These are phyloP conservation scores for Medicago arabica DNA, from an alignment of 306 rosid species.

Conservation along the genomic window DNA sequence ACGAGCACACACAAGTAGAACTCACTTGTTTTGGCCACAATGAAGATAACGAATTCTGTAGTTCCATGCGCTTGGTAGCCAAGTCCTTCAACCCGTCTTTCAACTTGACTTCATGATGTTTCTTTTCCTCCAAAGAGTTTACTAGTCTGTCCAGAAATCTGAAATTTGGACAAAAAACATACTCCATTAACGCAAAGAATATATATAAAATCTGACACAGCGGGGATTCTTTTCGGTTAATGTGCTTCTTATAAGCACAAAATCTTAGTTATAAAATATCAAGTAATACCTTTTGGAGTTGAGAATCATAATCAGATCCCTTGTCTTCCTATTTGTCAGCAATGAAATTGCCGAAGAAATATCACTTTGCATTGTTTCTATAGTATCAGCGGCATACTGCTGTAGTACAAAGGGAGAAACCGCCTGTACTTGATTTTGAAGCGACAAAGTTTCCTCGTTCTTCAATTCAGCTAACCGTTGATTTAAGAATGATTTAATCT, in stretches of 20 bases:
- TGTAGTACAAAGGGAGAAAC: slow-evolving; percentile 86
- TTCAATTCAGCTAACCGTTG: slow-evolving; percentile 78
- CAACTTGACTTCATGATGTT: slow-evolving; percentile 85
- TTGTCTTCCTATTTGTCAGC: slow-evolving; percentile 81
- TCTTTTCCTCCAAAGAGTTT: slow-evolving; percentile 85
- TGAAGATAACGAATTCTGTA: slow-evolving; percentile 89
- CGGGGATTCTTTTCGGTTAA: background rate
- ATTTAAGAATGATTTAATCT: slow-evolving; percentile 82
- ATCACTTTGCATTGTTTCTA: slow-evolving; percentile 71
- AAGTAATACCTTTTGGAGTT: slow-evolving; percentile 82
- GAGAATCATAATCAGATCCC: slow-evolving; percentile 91
- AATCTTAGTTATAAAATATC: slow-evolving; percentile 32
- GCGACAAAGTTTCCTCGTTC: slow-evolving; percentile 78
- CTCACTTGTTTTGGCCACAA: slow-evolving; percentile 92
- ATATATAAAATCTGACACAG: background rate
- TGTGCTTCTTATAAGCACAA: slow-evolving; percentile 20
- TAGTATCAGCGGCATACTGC: slow-evolving; percentile 79
- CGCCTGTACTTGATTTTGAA: slow-evolving; percentile 95
- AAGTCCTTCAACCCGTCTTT: slow-evolving; percentile 86
- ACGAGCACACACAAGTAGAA: slow-evolving; percentile 22
- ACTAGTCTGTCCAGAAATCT: slow-evolving; percentile 90
- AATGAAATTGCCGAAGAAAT: slow-evolving; percentile 80
- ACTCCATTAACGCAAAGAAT: slow-evolving; percentile 22
- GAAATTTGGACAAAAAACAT: slow-evolving; percentile 47
- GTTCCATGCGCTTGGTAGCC: slow-evolving; percentile 83